Base-by-base conservation (phyloP, 1,284 basidiomycete species). In the Rhodofomes roseus region DNA sequence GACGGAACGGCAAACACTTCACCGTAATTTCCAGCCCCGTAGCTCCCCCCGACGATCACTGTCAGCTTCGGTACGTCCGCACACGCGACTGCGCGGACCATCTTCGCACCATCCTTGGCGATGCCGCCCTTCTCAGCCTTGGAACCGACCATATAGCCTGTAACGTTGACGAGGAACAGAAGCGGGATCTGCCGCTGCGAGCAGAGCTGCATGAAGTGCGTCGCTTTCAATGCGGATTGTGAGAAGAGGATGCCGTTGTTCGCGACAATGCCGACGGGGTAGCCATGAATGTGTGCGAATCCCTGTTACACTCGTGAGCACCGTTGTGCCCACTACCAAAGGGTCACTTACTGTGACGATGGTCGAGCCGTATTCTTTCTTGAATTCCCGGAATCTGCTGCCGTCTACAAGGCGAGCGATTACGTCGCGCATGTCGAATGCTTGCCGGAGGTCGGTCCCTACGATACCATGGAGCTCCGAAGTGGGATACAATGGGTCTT, bases 191-290 rank as follows among this genome's bases (percentile, higher is more conserved):
- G 83, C 20, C 95, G 82, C 74, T 98, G 96, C 8, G 93, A 95
- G 72, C 95, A 98, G 5, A 97, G 82, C 73, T 97, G 86, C 62
- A 98, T 96, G 71, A 98, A 97, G 70, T 96, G 94, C 2, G 95
- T 93, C 14, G 95, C 94, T 74, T 98, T 97, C 58, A 95, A 77
- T 1, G 95, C 95, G 1, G 94, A 95, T 4, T 93, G 92, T 4
- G 94, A 96, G 75, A 98, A 95, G 25, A 98, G 78, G 60, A 97
- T 95, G 62, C 95, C 95, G 68, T 96, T 96, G 77, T 98, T 98
- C 41, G 90, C 96, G 37, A 96, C 83, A 62, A 96, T 94, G 6
- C 93, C 93, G 39, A 95, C 91, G 55, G 88, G 83, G 70, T 93
- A 93, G 2, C 94, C 94, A 70, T 95, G 94, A 41, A 96, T 83